Percentiles rank a stretch among this genome's conserved stretches.
Conservation (phyloP, 129 eudicot genomes). For the Mikania micrantha region DNA sequence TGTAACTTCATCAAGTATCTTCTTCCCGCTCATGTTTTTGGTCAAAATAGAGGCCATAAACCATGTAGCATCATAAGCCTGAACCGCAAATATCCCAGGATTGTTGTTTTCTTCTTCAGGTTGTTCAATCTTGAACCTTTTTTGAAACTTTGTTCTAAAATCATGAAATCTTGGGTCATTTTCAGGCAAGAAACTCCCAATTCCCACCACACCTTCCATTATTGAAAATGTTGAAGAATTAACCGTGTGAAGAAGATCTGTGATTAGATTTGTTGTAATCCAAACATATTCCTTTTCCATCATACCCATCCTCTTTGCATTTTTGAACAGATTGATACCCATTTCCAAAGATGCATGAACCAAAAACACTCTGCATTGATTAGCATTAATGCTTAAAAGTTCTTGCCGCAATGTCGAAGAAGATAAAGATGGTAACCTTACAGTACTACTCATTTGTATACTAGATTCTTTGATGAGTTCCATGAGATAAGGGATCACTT, state of each 20-base stretch:
- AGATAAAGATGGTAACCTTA: constrained; percentile 27
- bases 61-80: constrained; percentile 39
- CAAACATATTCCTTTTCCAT: constrained; percentile 47
- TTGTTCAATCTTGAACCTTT: constrained; percentile 18
- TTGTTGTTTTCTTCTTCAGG: constrained; percentile 30
- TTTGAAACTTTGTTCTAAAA: constrained; percentile 28
- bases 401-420: constrained; percentile 18
- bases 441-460: constrained; percentile 21
- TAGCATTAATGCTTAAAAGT: constrained; percentile 31
- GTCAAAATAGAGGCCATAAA: constrained; percentile 20
- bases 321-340: constrained; percentile 32
- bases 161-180: constrained; percentile 8
- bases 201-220: constrained; percentile 63
- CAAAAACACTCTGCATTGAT: constrained; percentile 43
- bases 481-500: constrained; percentile 27
- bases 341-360: constrained; percentile 38
- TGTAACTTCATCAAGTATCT: neutral
- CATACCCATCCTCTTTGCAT: constrained; percentile 42
- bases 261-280: constrained; percentile 37
- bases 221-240: constrained; percentile 24
- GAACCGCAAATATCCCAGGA: constrained; percentile 38
- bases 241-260: constrained; percentile 32
- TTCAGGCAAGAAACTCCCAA: constrained; percentile 32
- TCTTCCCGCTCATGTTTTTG: neutral
- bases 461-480: constrained; percentile 25